Conservation (phyloP, 176 grass and related monocot genomes). For the Musa beccarii region DNA sequence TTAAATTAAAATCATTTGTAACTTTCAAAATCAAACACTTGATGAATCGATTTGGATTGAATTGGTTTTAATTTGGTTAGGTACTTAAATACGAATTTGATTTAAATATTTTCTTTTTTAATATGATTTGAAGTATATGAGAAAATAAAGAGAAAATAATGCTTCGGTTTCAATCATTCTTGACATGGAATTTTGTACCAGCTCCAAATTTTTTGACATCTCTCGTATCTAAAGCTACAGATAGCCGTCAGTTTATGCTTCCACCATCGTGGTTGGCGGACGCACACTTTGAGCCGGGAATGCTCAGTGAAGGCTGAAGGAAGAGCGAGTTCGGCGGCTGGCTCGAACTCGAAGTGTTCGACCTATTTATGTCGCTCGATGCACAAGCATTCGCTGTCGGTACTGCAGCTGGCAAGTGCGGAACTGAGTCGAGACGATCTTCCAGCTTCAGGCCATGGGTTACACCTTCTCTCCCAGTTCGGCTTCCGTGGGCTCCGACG, state of each 20-base stretch:
- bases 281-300: background rate
- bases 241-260: background rate
- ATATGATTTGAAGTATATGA: no score
- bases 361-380: background rate
- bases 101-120: no score
- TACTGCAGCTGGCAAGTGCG: background rate
- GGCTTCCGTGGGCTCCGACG: conserved; percentile 24
- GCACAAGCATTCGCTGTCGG: background rate
- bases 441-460: background rate
- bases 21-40: no score
- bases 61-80: no score
- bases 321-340: background rate
- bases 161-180: no score
- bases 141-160: no score
- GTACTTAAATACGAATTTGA: no score
- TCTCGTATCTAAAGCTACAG: no score
- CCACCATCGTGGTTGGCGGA: background rate
- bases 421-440: background rate
- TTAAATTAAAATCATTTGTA: no score
- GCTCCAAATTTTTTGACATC: no score
- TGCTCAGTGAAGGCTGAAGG: background rate
- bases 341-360: background rate
- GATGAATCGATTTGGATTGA: no score
- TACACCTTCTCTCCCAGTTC: background rate
- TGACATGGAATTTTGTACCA: no score